phyloP scores from a whole-genome alignment of 2,329 filamentous ascomycete species.

The Pseudocercospora fuligena region DNA sequence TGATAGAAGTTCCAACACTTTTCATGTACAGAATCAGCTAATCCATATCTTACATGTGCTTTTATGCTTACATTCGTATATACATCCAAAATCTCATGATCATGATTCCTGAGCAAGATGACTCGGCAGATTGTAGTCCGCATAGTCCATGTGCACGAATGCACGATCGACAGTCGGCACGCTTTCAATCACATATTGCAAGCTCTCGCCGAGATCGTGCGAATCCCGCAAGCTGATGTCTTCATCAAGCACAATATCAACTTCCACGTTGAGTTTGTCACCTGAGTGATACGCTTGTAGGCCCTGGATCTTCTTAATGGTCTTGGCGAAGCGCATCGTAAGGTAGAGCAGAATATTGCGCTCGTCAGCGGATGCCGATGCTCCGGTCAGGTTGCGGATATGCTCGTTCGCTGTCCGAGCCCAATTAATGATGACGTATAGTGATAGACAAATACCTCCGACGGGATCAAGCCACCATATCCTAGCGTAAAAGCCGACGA shows the following conservation, averaged over 20 bases:
- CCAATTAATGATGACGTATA: conserved; percentile 82
- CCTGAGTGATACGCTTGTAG: conserved; percentile 83
- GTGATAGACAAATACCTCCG: conserved; percentile 76
- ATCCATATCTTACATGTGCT: neutral
- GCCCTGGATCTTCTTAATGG: conserved; percentile 84
- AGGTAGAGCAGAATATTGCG: conserved; percentile 86
- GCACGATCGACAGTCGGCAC: conserved; percentile 70
- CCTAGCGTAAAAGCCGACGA: conserved; percentile 76
- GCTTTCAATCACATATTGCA: conserved; percentile 84
- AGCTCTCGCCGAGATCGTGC: conserved; percentile 76
- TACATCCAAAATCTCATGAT: neutral
- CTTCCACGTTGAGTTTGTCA: conserved; percentile 81
- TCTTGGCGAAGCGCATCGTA: conserved; percentile 90
- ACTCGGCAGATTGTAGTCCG: conserved; percentile 55
- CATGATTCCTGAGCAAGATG: conserved; percentile 55
- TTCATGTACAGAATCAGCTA: neutral
- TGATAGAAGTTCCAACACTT: too few species aligned
- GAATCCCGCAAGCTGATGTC: conserved; percentile 76
- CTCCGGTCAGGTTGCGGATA: conserved; percentile 79
- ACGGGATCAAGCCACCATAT: conserved; percentile 86
- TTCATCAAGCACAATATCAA: conserved; percentile 82
- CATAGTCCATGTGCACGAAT: conserved; percentile 60
- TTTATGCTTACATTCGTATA: neutral
- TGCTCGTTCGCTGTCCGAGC: conserved; percentile 73
- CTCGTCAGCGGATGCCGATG: conserved; percentile 78